Base-by-base conservation (phyloP, 2,329 filamentous ascomycete species). In the Colletotrichum truncatum region DNA sequence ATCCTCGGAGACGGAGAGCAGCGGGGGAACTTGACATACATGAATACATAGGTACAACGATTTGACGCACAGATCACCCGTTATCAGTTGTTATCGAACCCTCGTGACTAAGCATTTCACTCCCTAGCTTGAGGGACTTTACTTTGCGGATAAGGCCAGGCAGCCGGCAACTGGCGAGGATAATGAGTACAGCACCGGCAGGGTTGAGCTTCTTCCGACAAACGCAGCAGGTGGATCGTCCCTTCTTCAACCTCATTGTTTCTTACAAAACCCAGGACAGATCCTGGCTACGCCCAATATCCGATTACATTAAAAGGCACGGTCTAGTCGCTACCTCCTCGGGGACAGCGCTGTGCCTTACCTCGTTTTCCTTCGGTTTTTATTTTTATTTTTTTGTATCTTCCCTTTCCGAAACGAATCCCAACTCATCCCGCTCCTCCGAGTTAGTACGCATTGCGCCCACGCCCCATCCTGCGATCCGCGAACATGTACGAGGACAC, bases 401-500 rank as follows among this genome's bases (percentile, higher is more conserved):
- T 4, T 16, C 39, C 48, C 48, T 9, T 49, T 36, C 48, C 62
- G 56, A 62, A 46, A 60, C 55, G 36, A 53, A 38, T 16, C 16
- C 38, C 46, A 64, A 59, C 45, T 38, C 54, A 23, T 46, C 30
- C 32, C 41, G 53, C 53, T 38, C 18, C 11, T 41, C 41, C 41
- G 41, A 53, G 4, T 21, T 46, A n/a, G n/a, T n/a, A n/a, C 36
- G 39, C 48, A 16, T 45, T 36, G 39, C 48, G 49, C 28, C 39
- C 48, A 45, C 39, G 41, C 39, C 32, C 62, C 49, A 36, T 65
- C 32, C 26, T 62, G 49, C 57, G 51, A 62, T 26, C 51, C 28
- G 59, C 51, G 38, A 64, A 32, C 52, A 66, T 66, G 64, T 64
- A 64, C 52, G 60, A 64, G 59, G 64, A 58, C 39, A 53, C 45